phyloP scores from a whole-genome alignment of 2,329 filamentous ascomycete genomes.

The Fusarium begoniae region DNA sequence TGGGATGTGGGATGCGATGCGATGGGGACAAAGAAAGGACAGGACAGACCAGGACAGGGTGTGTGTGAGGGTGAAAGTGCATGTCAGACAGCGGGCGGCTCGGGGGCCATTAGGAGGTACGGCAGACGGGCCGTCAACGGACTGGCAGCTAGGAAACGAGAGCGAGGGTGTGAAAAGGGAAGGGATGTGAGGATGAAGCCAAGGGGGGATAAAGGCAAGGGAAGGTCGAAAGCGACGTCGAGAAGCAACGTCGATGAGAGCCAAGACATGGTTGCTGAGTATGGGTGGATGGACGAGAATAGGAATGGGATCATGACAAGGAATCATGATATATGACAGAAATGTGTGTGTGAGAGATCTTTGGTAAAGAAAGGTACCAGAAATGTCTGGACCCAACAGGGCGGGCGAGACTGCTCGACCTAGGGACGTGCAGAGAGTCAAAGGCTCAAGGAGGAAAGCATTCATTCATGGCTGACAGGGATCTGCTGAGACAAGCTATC shows the following conservation, averaged over 20 bases:
- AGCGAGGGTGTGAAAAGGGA: slow-evolving; percentile 34
- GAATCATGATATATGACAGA: slow-evolving; percentile 32
- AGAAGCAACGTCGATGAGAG: slow-evolving; percentile 44
- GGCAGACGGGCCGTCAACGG: slow-evolving; percentile 41
- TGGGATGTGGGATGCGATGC: slow-evolving; percentile 23
- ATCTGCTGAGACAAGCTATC: slow-evolving; percentile 21
- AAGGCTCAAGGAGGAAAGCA: slow-evolving; percentile 21
- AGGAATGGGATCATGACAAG: slow-evolving; percentile 13
- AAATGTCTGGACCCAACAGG: slow-evolving; percentile 30
- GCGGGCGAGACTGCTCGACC: slow-evolving; percentile 14
- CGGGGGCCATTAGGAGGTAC: slow-evolving; percentile 36
- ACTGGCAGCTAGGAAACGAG: slow-evolving; percentile 26
- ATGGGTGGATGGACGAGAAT: not conserved
- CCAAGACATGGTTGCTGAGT: slow-evolving; percentile 28
- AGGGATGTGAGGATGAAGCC: slow-evolving; percentile 26
- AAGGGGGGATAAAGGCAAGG: slow-evolving; percentile 30
- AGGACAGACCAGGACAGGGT: slow-evolving; percentile 7
- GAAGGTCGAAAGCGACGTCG: slow-evolving; percentile 29
- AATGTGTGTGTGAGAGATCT: slow-evolving; percentile 16
- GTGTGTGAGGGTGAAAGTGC: slow-evolving; percentile 18
- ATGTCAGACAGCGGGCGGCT: slow-evolving; percentile 38
- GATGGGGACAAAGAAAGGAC: slow-evolving; percentile 12
- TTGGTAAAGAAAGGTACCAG: slow-evolving; percentile 19
- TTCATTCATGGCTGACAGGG: slow-evolving; percentile 22
- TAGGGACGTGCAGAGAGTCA: slow-evolving; percentile 18